Evolutionary conservation across 108 stramenopile genomes (phyloP), one percentile per base, ranked within the genome.

Genomic region (Cyclostephanos tholiformis): DNA sequence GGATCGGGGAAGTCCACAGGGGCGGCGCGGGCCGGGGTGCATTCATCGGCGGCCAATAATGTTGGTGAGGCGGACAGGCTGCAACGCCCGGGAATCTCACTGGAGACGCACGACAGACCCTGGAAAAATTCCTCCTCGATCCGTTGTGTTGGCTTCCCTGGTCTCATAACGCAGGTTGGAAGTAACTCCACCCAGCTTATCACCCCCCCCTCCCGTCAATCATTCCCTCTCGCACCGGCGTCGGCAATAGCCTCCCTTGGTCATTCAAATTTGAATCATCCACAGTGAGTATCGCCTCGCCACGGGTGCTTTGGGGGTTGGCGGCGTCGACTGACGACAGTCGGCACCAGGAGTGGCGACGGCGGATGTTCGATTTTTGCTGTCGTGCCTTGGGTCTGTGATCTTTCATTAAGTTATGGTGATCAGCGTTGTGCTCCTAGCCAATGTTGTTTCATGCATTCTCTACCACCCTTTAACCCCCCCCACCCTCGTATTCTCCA

Each of bases 241-340:
- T 55, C 26, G 53, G 53, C 4, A 25, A 26, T 12, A 27, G 25
- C 53, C 26, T 27, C 53, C 53, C 26, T 26, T 55, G 53, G 53
- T 55, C 26, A 55, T 55, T 55, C 53, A 55, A 27, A 27, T 55
- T 55, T 20, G 53, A 55, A 55, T 55, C 6, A 55, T 55, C 53
- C 53, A 55, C 53, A 13, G 53, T 55, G 53, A 55, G 53, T 55
- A 26, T 25, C 52, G 23, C 25, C 52, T 7, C 7, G 52, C 23
- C 52, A 8, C 23, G 52, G 52, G 1, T 25, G 20, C 17, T 4
- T 8, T 1, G 13, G 52, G 17, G 52, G 52, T 5, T 8, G 52
- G 52, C 6, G 52, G 52, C 20, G 52, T 50, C 49, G 49, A 19
- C 19, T 6, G 32, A 32, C 32, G 2, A 32, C 32, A 32, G 32